phyloP scores from a whole-genome alignment of 129 eudicot genomes.

The Gnaphalium uliginosum region DNA sequence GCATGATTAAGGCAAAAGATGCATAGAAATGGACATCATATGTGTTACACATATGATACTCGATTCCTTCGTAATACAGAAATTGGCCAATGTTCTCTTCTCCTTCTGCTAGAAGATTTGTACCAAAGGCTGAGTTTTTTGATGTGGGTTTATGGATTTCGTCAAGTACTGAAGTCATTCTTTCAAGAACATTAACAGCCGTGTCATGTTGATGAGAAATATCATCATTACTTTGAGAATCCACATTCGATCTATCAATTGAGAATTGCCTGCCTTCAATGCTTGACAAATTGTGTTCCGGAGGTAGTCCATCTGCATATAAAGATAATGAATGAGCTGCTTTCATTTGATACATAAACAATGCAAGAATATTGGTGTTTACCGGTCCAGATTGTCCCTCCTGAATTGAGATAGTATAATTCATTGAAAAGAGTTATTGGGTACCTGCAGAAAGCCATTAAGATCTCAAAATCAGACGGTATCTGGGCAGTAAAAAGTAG shows the following conservation, averaged over 20 bases:
- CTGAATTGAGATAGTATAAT: constrained; percentile 87
- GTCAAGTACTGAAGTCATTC: constrained; percentile 70
- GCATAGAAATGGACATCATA: constrained; percentile 97
- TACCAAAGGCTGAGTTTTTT: constrained; percentile 66
- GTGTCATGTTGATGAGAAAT: constrained; percentile 48
- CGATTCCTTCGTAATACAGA: constrained; percentile 87
- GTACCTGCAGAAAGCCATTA: constrained; percentile 64
- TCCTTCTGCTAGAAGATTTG: constrained; percentile 68
- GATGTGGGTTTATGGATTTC: constrained; percentile 59
- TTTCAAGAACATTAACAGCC: constrained; percentile 65
- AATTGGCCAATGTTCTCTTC: constrained; percentile 96
- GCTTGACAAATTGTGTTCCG: constrained; percentile 55
- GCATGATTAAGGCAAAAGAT: constrained; percentile 74
- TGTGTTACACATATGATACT: constrained; percentile 91
- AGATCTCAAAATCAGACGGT: constrained; percentile 23
- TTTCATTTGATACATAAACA: constrained; percentile 1
- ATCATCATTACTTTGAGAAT: constrained; percentile 14
- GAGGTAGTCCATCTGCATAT: constrained; percentile 79
- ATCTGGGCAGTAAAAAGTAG: not conserved
- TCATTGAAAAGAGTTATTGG: constrained; percentile 88
- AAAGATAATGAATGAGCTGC: constrained; percentile 10
- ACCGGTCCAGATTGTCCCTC: constrained; percentile 99
- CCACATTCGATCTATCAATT: constrained; percentile 44
- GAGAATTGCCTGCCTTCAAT: constrained; percentile 56
- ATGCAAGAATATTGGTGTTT: constrained; percentile 6